Conservation (phyloP, 352 stramenopile species). For the Pythium dissotocum region DNA sequence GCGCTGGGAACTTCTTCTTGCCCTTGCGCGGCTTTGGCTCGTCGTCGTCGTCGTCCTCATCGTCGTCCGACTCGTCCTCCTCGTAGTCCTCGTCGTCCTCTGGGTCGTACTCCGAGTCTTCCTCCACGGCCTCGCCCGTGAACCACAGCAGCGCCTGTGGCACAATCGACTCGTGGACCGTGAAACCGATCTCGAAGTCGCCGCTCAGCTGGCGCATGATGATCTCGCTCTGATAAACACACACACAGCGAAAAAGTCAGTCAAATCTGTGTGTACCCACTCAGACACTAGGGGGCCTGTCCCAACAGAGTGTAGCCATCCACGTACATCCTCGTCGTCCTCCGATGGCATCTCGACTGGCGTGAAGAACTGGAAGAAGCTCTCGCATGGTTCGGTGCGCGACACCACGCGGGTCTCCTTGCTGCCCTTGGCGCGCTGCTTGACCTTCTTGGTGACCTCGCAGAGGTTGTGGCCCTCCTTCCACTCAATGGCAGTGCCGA, state of each 20-base stretch:
- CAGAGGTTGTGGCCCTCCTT: slow-evolving; percentile 84
- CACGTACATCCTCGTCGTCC: slow-evolving; percentile 78
- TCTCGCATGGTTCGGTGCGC: slow-evolving; percentile 81
- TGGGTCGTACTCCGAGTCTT: slow-evolving; percentile 81
- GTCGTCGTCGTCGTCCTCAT: slow-evolving; percentile 60
- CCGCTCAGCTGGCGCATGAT: slow-evolving; percentile 84
- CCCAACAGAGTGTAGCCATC: slow-evolving; percentile 8
- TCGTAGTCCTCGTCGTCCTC: slow-evolving; percentile 75
- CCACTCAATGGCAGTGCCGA: slow-evolving; percentile 76
- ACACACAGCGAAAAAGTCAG: slow-evolving; percentile 22
- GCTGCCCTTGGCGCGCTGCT: slow-evolving; percentile 80
- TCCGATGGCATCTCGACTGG: slow-evolving; percentile 85
- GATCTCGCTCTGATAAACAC: slow-evolving; percentile 61
- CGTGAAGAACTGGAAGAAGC: slow-evolving; percentile 89
- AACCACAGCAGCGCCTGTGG: slow-evolving; percentile 87
- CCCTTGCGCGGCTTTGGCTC: slow-evolving; percentile 44
- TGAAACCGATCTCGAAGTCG: slow-evolving; percentile 87
- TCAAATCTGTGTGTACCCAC: not conserved
- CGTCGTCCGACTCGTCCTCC: slow-evolving; percentile 60
- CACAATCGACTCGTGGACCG: slow-evolving; percentile 88
- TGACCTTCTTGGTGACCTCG: slow-evolving; percentile 87
- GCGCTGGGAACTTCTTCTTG: slow-evolving; percentile 81
- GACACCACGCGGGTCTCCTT: slow-evolving; percentile 79
- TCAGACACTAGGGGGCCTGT: not conserved
- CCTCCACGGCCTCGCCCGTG: slow-evolving; percentile 77